A percentile compares a stretch with the other conserved stretches of the same genome.
These are phyloP conservation scores for Hanseniaspora sp. DNA, from an alignment of 1,139 yeast species.

Conservation along the genomic window DNA sequence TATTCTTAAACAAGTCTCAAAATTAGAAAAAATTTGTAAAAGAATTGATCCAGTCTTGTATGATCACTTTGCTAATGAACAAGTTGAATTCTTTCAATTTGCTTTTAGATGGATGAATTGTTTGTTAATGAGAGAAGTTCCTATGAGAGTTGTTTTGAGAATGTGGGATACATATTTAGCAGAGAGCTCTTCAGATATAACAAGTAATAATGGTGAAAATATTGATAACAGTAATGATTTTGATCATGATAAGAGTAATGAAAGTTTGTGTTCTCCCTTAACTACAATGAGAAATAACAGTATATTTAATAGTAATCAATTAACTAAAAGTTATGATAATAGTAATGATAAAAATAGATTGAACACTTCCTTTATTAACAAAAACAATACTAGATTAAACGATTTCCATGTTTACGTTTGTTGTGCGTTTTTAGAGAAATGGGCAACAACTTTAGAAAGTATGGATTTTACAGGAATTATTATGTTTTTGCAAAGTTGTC, in stretches of 20 bases:
- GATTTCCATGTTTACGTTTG: slow-evolving; percentile 94
- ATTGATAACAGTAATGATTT: slow-evolving; percentile 25
- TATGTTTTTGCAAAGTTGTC: slow-evolving; percentile 79
- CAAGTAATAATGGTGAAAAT: slow-evolving; percentile 1
- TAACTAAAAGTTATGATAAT: slow-evolving; percentile 15
- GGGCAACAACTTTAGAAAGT: slow-evolving; percentile 63
- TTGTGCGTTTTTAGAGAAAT: slow-evolving; percentile 89
- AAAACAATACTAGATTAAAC: slow-evolving; percentile 43
- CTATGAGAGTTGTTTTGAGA: slow-evolving; percentile 64
- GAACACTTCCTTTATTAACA: not conserved
- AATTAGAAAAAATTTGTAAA: slow-evolving; percentile 61
- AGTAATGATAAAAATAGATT: not conserved
- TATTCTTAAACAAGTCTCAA: slow-evolving; percentile 77
- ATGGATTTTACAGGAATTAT: slow-evolving; percentile 93
- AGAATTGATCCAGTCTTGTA: slow-evolving; percentile 68
- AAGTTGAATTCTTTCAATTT: slow-evolving; percentile 85
- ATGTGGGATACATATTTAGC: slow-evolving; percentile 98
- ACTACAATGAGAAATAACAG: slow-evolving; percentile 20
- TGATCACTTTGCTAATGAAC: slow-evolving; percentile 65
- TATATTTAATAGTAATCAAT: slow-evolving; percentile 18
- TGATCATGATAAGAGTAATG: not conserved
- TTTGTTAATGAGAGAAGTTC: slow-evolving; percentile 82
- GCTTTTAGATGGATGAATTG: slow-evolving; percentile 99
- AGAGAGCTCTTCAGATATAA: slow-evolving; percentile 42
- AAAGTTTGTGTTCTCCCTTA: slow-evolving; percentile 1